Conservation (phyloP, 768 basidiomycete species). For the Rhizopogon vinicolor region DNA sequence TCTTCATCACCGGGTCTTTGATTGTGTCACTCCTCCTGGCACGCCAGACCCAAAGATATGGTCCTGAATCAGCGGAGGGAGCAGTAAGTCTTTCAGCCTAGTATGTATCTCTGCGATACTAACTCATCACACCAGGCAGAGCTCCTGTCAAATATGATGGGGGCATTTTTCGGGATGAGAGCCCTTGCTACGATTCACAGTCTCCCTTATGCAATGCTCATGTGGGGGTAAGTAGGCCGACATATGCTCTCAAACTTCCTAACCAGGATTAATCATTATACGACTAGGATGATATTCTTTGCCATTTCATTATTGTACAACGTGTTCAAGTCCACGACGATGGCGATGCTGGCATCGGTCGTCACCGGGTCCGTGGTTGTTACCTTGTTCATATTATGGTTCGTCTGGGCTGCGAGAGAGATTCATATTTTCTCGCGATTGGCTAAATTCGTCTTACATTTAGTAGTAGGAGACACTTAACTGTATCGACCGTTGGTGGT, state of each 20-base stretch:
- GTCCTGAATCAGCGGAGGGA: conserved; percentile 16
- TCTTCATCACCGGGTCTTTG: conserved; percentile 29
- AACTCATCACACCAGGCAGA: conserved; percentile 10
- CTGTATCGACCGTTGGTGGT: no score
- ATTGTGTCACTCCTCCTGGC: conserved; percentile 30
- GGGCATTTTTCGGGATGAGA: conserved; percentile 17
- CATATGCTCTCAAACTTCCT: no score
- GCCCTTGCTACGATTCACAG: conserved; percentile 26
- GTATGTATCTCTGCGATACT: not conserved
- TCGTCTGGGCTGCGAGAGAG: no score
- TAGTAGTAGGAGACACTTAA: no score
- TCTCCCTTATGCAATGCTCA: conserved; percentile 27
- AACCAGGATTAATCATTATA: no score
- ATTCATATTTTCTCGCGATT: no score
- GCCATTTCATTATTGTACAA: no score
- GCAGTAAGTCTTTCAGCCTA: conserved; percentile 19
- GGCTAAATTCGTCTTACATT: no score
- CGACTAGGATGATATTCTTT: not conserved
- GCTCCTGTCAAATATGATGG: conserved; percentile 16
- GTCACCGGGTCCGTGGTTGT: no score
- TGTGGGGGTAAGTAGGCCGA: conserved; percentile 21
- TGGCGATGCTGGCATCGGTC: no score
- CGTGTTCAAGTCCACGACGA: no score
- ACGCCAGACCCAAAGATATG: conserved; percentile 30
- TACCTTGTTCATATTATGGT: no score